Percentiles rank a stretch among this genome's conserved stretches.
Conservation (phyloP, 2,329 filamentous ascomycete species). For the Pseudogymnoascus sp. region DNA sequence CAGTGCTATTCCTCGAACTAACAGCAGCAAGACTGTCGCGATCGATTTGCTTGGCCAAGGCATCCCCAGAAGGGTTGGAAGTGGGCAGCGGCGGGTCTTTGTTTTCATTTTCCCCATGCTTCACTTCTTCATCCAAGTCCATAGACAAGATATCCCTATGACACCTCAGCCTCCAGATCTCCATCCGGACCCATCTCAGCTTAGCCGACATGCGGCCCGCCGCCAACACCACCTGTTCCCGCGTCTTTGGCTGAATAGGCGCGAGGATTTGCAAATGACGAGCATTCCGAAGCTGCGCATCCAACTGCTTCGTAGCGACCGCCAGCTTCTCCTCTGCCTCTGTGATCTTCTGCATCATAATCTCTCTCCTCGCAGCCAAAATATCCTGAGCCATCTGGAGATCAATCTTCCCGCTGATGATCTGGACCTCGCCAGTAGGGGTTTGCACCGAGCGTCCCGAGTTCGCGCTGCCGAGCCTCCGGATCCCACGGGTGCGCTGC, state of each 20-base stretch:
- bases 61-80: constrained; percentile 1
- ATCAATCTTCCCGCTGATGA: constrained; percentile 67
- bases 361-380: constrained; percentile 68
- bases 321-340: constrained; percentile 77
- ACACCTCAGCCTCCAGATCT: constrained; percentile 87
- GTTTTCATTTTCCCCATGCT: constrained; percentile 11
- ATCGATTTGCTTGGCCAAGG: constrained; percentile 12
- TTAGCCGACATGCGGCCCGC: constrained; percentile 80
- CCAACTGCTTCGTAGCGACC: constrained; percentile 67
- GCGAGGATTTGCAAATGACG: constrained; percentile 83
- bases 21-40: constrained; percentile 21
- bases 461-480: constrained; percentile 51
- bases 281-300: constrained; percentile 78
- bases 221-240: constrained; percentile 77
- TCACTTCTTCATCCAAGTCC: constrained; percentile 73
- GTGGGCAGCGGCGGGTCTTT: constrained; percentile 14
- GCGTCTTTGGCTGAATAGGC: constrained; percentile 82
- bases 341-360: constrained; percentile 75
- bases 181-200: constrained; percentile 87
- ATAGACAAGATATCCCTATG: constrained; percentile 81
- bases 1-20: constrained; percentile 32
- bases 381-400: constrained; percentile 82
- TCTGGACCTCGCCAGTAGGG: constrained; percentile 64
- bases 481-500: constrained; percentile 64
- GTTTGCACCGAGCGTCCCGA: constrained; percentile 57